These are phyloP conservation scores for Hypomyces perniciosus DNA, from an alignment of 2,329 filamentous ascomycete genomes.

Conservation along the genomic window DNA sequence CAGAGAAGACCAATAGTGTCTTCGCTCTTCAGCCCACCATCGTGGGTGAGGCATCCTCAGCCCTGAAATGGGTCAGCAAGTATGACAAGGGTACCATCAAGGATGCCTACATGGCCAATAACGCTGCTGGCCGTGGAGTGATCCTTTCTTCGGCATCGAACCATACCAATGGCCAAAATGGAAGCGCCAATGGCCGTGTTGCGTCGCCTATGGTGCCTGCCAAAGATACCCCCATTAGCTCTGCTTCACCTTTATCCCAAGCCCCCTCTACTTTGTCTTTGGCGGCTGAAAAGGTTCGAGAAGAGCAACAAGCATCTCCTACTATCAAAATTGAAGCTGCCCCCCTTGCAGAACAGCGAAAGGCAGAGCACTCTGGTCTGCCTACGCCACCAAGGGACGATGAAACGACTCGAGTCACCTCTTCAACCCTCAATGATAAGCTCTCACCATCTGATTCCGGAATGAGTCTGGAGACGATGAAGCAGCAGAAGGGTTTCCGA, in stretches of 20 bases:
- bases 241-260: conserved; percentile 4
- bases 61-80: conserved; percentile 93
- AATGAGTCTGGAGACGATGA: conserved; percentile 31
- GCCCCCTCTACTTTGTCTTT: conserved; percentile 21
- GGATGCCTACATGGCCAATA: conserved; percentile 76
- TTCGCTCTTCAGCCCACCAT: conserved; percentile 82
- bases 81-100: conserved; percentile 88
- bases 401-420: neutral
- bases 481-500: conserved; percentile 48
- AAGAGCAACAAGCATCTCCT: conserved; percentile 4
- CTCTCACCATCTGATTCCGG: conserved; percentile 10
- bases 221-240: conserved; percentile 27
- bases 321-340: conserved; percentile 3
- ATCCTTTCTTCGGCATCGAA: conserved; percentile 31
- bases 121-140: conserved; percentile 62
- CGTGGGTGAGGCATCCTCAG: conserved; percentile 79
- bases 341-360: conserved; percentile 3
- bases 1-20: conserved; percentile 78
- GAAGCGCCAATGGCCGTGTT: conserved; percentile 18
- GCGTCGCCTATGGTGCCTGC: conserved; percentile 36
- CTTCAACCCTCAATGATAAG: conserved; percentile 3
- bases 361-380: conserved; percentile 3
- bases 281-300: conserved; percentile 5
- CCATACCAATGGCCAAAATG: conserved; percentile 21
- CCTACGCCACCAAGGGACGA: conserved; percentile 21